Percentiles rank a stretch among this genome's conserved stretches.
phyloP scores from a whole-genome alignment of 192 early-diverging fungal genomes.

The Pecoramyces ruminantium region DNA sequence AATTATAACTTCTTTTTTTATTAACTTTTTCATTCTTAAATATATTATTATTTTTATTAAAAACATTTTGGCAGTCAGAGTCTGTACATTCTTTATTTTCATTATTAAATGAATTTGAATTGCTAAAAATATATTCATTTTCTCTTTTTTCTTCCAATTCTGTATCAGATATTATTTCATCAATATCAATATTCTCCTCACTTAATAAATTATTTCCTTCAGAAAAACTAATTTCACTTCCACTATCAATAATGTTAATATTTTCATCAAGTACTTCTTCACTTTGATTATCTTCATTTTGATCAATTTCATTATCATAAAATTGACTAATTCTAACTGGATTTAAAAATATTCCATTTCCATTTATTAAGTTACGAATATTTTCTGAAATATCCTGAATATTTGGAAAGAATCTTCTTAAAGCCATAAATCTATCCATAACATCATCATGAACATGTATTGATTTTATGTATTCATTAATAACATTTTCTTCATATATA shows the following conservation, averaged over 20 bases:
- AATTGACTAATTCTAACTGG: not conserved
- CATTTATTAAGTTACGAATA: not conserved
- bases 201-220: not conserved
- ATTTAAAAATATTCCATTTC: not conserved
- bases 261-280: not conserved
- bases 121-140: not conserved
- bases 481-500: not conserved
- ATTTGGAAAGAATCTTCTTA: not conserved
- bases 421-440: not conserved
- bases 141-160: not conserved
- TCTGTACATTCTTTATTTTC: no score
- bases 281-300: not conserved
- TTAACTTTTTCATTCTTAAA: not conserved
- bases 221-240: not conserved
- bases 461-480: not conserved
- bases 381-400: not conserved
- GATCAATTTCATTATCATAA: not conserved
- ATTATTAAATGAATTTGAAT: not conserved
- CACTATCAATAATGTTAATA: not conserved
- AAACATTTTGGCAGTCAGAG: no score
- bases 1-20: not conserved
- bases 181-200: no score
- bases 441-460: not conserved
- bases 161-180: no score
- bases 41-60: no score